Conservation (phyloP, 164 flowering plant species). For the Annona cherimola region DNA sequence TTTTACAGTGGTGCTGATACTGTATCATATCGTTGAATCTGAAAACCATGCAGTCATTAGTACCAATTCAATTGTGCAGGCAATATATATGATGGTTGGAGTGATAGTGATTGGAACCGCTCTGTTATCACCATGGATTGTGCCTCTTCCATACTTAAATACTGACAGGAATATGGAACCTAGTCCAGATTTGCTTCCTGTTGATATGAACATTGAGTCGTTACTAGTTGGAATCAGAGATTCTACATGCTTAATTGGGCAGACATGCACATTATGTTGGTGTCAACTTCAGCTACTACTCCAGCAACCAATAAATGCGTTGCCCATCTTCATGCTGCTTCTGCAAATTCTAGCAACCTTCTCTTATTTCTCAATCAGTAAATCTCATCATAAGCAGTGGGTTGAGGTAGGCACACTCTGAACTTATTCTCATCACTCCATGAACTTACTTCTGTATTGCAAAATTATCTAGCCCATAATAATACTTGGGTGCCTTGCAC, state of each 20-base stretch:
- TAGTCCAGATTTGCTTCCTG: conserved; percentile 13
- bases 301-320: conserved; percentile 73
- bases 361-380: conserved; percentile 27
- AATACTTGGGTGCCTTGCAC: too few relatives aligned
- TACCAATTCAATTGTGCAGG: conserved; percentile 37
- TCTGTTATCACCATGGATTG: conserved; percentile 58
- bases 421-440: not conserved
- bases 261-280: conserved; percentile 58
- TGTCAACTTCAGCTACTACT: conserved; percentile 83
- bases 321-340: conserved; percentile 58
- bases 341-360: conserved; percentile 51
- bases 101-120: conserved; percentile 28
- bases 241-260: conserved; percentile 50
- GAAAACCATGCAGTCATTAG: conserved; percentile 24
- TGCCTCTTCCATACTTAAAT: conserved; percentile 25
- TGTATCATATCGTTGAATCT: conserved; percentile 37
- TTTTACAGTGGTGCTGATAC: conserved; percentile 42
- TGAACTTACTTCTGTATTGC: not conserved
- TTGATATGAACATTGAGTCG: conserved; percentile 13
- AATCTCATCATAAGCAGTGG: conserved; percentile 47
- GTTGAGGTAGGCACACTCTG: conserved; percentile 52
- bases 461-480: too few relatives aligned
- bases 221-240: conserved; percentile 28
- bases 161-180: conserved; percentile 8
- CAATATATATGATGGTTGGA: conserved; percentile 42